Base-by-base conservation (phyloP, 805 yeast genomes). In the Tetrapisispora fleetii region DNA sequence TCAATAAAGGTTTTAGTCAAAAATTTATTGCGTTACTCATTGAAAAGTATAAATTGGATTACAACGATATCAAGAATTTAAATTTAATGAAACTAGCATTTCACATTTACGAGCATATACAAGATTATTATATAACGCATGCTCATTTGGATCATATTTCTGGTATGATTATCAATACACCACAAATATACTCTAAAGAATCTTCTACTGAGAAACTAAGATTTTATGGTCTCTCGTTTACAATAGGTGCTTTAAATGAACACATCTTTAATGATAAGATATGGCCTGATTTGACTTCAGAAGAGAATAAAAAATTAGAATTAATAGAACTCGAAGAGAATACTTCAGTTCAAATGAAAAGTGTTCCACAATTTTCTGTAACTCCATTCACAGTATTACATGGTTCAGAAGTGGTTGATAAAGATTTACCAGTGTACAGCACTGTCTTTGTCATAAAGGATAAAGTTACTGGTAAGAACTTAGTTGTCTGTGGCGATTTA, bases 81-180 rank as follows among this genome's bases (percentile, higher is more conserved):
- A 59, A 57, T 32, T 60, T 74, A 10, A 61, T 65, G 45, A 55
- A 61, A 45, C 46, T 60, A 21, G 59, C 76, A 4, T 54, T 56
- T 42, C 45, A 52, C 30, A 37, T 80, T 5, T 62, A 72, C 30
- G 63, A 65, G 5, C 53, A 63, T 7, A 59, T 81, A 2, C 59
- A 67, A 8, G 68, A 68, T 32, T 78, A 74, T 53, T 67, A 82
- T 43, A 74, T 89, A 27, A 78, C 96, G 0, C 97, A 89, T 64
- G 78, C 91, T 0, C 97, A 89, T 64, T 60, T 89, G 46, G 97
- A 89, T 63, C 97, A 89, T 62, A 71, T 87, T 14, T 61, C 76
- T 10, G 85, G 83, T 0, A 59, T 89, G 43, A 78, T 82, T 0
- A 66, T 89, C 46, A 88, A 88, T 59, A 78, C 90, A 2, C 86